Evolutionary conservation across 495 filamentous ascomycete species (phyloP).

Genomic region (Neurospora sp.): DNA sequence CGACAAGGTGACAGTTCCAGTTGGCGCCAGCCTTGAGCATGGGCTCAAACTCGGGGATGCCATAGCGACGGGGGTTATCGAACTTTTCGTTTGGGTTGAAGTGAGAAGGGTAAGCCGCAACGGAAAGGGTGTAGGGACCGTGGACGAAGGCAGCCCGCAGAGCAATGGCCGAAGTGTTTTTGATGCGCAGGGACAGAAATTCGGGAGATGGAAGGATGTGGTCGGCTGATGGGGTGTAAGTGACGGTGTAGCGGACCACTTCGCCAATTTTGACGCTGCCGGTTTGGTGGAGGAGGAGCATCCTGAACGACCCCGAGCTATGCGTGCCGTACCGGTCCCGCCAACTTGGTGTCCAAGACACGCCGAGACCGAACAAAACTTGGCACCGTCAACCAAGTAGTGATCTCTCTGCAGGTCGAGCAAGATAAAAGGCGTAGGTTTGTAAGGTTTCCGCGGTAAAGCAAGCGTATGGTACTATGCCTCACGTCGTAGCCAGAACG

Average conservation of each 20-base stretch:
- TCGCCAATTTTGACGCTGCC: constrained; percentile 90
- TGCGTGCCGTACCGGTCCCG: neutral
- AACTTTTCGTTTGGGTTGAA: constrained; percentile 72
- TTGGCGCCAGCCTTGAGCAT: constrained; percentile 87
- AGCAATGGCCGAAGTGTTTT: constrained; percentile 83
- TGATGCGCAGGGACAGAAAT: constrained; percentile 71
- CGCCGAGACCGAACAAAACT: neutral
- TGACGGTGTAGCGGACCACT: constrained; percentile 82
- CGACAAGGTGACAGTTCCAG: constrained; percentile 66
- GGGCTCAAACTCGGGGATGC: constrained; percentile 82
- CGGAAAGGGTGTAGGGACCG: constrained; percentile 84
- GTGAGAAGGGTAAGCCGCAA: constrained; percentile 67
- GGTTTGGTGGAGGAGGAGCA: constrained; percentile 83
- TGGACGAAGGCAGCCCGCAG: constrained; percentile 92
- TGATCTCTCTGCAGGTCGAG: neutral
- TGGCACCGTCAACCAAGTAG: neutral
- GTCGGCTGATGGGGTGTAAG: constrained; percentile 82
- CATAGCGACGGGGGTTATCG: constrained; percentile 48
- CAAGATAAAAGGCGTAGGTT: neutral
- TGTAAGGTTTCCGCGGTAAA: neutral
- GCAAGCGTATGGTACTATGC: neutral
- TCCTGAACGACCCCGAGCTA: constrained; percentile 25
- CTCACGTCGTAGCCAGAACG: neutral
- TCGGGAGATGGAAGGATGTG: constrained; percentile 75
- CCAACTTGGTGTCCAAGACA: neutral